These are phyloP conservation scores for Cyclotella sp. DNA, from an alignment of 108 stramenopile species.

Conservation along the genomic window DNA sequence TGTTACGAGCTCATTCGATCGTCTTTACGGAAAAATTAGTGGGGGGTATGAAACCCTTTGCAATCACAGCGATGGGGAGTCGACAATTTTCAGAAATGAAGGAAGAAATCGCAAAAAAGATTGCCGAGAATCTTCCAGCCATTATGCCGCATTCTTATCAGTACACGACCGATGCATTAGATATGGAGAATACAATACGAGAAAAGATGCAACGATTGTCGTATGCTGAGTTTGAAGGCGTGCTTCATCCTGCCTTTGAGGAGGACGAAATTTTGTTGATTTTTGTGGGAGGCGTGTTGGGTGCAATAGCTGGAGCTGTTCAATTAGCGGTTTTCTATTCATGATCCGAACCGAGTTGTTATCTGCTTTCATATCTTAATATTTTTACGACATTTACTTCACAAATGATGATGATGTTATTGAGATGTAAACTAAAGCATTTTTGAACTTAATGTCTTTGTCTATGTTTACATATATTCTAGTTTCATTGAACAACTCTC, in stretches of 20 bases:
- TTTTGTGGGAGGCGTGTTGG: slow-evolving; percentile 88
- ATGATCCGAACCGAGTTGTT: neutral
- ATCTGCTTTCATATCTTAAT: no score
- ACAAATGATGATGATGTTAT: no score
- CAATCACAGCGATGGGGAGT: slow-evolving; percentile 83
- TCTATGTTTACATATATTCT: no score
- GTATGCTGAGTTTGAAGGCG: slow-evolving; percentile 85
- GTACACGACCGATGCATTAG: slow-evolving; percentile 90
- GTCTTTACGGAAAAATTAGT: slow-evolving; percentile 80
- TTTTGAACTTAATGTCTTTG: no score
- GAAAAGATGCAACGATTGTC: slow-evolving; percentile 73
- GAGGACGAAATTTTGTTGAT: slow-evolving; percentile 94
- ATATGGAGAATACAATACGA: slow-evolving; percentile 86
- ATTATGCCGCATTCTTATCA: slow-evolving; percentile 85
- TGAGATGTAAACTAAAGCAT: no score
- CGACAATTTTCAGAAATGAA: slow-evolving; percentile 87
- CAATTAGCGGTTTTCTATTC: slow-evolving; percentile 56
- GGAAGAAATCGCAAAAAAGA: slow-evolving; percentile 85
- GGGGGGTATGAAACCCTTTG: slow-evolving; percentile 84
- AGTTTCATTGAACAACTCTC: no score
- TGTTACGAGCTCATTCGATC: slow-evolving; percentile 86
- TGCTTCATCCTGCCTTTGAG: slow-evolving; percentile 94
- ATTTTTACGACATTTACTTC: no score
- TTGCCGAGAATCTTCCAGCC: slow-evolving; percentile 72
- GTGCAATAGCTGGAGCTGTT: slow-evolving; percentile 74